Conservation (phyloP, 1,284 basidiomycete genomes). For the Anthracocystis setariae region DNA sequence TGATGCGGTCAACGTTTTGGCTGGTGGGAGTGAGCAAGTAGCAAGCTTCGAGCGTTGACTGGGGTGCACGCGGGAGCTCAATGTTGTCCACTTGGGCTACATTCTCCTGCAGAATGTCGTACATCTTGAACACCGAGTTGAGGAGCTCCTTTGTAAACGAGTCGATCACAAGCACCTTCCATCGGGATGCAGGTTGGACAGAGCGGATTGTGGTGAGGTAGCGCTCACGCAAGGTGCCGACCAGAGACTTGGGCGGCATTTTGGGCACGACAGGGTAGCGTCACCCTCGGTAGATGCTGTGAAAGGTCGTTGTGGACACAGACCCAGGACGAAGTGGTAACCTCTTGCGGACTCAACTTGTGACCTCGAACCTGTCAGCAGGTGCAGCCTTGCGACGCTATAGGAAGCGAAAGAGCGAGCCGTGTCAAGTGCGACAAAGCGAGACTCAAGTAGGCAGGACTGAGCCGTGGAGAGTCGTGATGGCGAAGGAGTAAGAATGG, state of each 20-base stretch:
- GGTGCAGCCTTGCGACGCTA: too few species aligned
- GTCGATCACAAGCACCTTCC: constrained; percentile 98
- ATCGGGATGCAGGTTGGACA: constrained; percentile 70
- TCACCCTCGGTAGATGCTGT: too few species aligned
- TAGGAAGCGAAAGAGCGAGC: too few species aligned
- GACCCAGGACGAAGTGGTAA: too few species aligned
- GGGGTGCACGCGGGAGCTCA: constrained; percentile 54
- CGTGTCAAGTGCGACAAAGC: too few species aligned
- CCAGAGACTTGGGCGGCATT: constrained; percentile 50
- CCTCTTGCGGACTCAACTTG: too few species aligned
- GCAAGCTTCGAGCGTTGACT: constrained; percentile 61
- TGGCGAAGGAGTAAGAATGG: background rate
- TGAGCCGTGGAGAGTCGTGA: background rate
- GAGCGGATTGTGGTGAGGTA: constrained; percentile 62
- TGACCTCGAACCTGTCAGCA: too few species aligned
- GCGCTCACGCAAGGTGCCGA: constrained; percentile 51
- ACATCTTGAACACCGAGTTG: constrained; percentile 87
- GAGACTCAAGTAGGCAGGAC: too few species aligned
- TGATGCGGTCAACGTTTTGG: constrained; percentile 90
- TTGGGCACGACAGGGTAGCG: constrained; percentile 1
- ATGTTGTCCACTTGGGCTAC: constrained; percentile 66
- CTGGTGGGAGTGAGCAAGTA: constrained; percentile 94
- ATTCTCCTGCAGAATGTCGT: constrained; percentile 65
- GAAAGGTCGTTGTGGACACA: background rate
- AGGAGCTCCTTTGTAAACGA: constrained; percentile 87